Evolutionary conservation across 208 protist species (phyloP), one percentile per base, ranked within the genome.

Genomic region (Herpetomonas tarakana): DNA sequence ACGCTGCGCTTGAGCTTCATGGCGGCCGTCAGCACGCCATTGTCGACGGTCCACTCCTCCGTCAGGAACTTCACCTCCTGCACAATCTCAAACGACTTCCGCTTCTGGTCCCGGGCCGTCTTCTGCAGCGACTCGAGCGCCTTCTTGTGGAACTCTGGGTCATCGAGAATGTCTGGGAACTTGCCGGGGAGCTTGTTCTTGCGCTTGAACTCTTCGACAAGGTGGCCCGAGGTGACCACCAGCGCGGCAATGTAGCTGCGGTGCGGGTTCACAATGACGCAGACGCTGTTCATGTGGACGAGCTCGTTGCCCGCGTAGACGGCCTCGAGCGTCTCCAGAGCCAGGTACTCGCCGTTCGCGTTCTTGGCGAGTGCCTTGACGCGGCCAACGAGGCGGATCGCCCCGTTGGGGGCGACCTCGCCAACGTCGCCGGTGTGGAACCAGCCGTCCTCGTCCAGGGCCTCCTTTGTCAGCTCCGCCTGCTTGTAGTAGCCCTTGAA

Each of bases 351-450:
- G n/a, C 93, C 93, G 41, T 88, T 79, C 0, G 81, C 77, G 60
- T 93, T 88, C 76, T 97, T 97, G 44, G 85, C 88, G 21, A 97
- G 72, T 27, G 90, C 88, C 82, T 97, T 97, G 21, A 88, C 81
- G 52, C 93, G 84, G 14, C 91, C 93, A 1, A 97, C 73, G 19
- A 97, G 74, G 49, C 75, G 68, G 2, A 97, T 0, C 1, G 68
- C 78, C 27, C 87, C 86, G 55, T 80, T 77, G n/a, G 21, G n/a
- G 14, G 62, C n/a, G 4, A 92, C 63, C 39, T 58, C 59, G 19
- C 75, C 93, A 19, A 96, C 83, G 58, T 97, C 93, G 27, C 93
- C 93, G 1, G 91, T 96, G 72, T 87, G 75, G 63, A 95, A 91
- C 82, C 81, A 97, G 12, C 88, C 88, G 2, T 97, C 86, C 0